Evolutionary conservation across 2,329 filamentous ascomycete genomes (phyloP).

Genomic region (Cylindrodendrum hubeiense): DNA sequence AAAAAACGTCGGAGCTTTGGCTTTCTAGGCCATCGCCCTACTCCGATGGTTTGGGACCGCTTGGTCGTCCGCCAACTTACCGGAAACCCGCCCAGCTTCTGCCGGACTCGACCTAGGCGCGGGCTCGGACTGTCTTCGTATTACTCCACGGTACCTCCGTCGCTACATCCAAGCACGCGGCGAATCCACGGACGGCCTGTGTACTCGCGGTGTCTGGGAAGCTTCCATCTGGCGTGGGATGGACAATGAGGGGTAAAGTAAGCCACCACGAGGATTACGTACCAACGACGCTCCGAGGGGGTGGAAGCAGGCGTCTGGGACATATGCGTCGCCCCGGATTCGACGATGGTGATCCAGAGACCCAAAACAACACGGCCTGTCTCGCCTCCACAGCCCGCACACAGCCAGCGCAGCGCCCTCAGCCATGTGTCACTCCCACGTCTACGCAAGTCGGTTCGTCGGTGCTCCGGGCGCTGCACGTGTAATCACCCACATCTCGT

Average conservation of each 20-base stretch:
- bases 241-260: neutral
- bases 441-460: neutral
- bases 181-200: no score
- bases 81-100: neutral
- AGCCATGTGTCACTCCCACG: neutral
- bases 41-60: constrained; percentile 7
- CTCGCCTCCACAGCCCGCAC: neutral
- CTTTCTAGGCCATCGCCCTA: neutral
- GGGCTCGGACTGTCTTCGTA: neutral
- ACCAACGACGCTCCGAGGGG: neutral
- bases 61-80: neutral
- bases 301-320: neutral
- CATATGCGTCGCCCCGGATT: neutral
- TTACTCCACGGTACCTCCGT: neutral
- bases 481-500: neutral
- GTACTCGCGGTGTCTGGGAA: neutral
- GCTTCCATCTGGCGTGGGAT: neutral
- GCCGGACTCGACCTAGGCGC: neutral
- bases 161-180: neutral
- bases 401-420: neutral
- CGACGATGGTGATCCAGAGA: neutral
- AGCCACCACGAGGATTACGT: neutral
- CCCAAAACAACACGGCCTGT: neutral
- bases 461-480: neutral
- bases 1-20: neutral